Evolutionary conservation across 305 asterid species (phyloP), one percentile per base, ranked within the genome.

Genomic region (Fraxinus paxiana): DNA sequence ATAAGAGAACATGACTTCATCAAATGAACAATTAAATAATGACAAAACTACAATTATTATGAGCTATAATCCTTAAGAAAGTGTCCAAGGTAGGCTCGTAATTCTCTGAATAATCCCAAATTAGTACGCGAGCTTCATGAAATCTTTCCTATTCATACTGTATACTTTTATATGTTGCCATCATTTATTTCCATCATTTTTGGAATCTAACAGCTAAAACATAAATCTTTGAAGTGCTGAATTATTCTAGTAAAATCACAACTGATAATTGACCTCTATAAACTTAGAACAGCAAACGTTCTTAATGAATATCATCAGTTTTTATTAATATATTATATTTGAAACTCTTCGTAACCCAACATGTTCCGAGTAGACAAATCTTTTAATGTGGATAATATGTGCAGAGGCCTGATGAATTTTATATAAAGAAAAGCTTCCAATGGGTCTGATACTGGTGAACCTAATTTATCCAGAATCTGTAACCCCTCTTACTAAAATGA

Each of bases 401-500:
- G 51, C 73, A 38, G 18, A 54, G 76, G 77, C 34, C 54, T 56
- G 67, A 12, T 8, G 22, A 41, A 67, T 7, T 7, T 51, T 28
- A 59, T 56, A 78, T 6, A 22, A 51, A 76, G 59, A 17, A 30
- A 77, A 75, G 22, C 34, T 65, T 65, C 34, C 3, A 65, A 26
- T 10, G 8, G 35, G 72, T 65, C 72, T 65, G 72, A 20, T 12
- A 65, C 72, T 24, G 7, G 34, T 26, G 34, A 22, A 65, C 33
- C 72, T 65, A 73, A 72, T 6, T 33, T 77, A 72, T 69, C 51
- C 12, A 34, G 31, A 26, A 75, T 26, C 15, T 80, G 63, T 75
- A 54, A 65, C 78, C 79, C 67, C 51, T 78, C 77, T 77, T 7
- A 78, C n/a, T 34, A 33, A 65, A 77, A 70, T 80, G 67, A 78